phyloP scores from a whole-genome alignment of 73 alveolate genomes.

The Diophrys sp. region DNA sequence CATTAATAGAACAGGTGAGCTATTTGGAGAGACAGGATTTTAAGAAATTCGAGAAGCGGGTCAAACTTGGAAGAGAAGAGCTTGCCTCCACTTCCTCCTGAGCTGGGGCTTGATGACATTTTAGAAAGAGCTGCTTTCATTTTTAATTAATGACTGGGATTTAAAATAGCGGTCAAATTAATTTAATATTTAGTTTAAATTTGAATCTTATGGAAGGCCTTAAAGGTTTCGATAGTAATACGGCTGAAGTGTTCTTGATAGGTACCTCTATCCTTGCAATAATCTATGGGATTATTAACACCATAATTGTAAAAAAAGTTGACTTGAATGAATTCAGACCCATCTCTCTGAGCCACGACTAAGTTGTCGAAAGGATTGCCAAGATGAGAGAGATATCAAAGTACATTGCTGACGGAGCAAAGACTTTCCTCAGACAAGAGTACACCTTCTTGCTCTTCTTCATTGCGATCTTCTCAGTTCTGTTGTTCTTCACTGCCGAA shows the following conservation, averaged over 20 bases:
- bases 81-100: slow-evolving; percentile 1
- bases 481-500: slow-evolving; percentile 58
- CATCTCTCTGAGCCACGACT: neutral
- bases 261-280: neutral
- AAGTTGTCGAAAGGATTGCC: neutral
- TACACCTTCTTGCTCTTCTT: slow-evolving; percentile 59
- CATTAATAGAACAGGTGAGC: neutral
- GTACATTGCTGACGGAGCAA: slow-evolving; percentile 62
- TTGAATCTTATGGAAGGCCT: neutral
- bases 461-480: slow-evolving; percentile 48
- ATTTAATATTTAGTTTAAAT: too few relatives aligned
- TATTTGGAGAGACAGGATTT: neutral
- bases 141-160: neutral
- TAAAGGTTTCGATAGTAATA: neutral
- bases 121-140: neutral
- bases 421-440: slow-evolving; percentile 69
- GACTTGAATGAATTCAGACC: neutral
- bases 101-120: neutral
- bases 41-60: neutral
- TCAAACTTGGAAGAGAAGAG: neutral
- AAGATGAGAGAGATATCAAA: neutral
- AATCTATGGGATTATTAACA: slow-evolving; percentile 10
- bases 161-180: too few relatives aligned
- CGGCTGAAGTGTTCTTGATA: slow-evolving; percentile 5
- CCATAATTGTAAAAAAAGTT: neutral